Conservation (phyloP, 768 basidiomycete species). For the Rhodotorula sphaerocarpa region DNA sequence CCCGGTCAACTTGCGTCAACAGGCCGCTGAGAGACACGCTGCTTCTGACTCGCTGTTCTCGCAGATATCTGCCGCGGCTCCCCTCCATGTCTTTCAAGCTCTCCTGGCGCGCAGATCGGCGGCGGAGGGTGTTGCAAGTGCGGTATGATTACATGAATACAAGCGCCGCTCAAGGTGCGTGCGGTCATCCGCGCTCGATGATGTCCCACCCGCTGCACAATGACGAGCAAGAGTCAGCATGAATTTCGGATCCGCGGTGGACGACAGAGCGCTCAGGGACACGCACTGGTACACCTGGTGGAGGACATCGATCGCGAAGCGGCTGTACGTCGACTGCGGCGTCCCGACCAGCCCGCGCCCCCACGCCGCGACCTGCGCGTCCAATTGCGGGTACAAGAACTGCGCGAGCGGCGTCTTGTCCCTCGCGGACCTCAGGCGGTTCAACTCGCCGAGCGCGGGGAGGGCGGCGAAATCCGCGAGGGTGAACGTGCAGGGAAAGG, state of each 20-base stretch:
- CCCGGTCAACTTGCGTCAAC: no score
- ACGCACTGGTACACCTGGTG: constrained; percentile 54
- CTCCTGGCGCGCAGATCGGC: no score
- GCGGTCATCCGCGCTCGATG: constrained; percentile 47
- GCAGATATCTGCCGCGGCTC: no score
- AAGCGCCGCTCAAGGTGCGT: not conserved
- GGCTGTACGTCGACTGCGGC: constrained; percentile 65
- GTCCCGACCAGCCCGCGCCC: constrained; percentile 60
- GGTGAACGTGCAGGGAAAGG: constrained; percentile 61
- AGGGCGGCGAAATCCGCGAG: constrained; percentile 50
- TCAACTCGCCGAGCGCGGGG: constrained; percentile 40
- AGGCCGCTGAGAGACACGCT: no score
- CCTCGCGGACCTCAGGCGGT: constrained; percentile 46
- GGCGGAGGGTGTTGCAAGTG: no score
- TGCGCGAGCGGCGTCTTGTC: constrained; percentile 51
- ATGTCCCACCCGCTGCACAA: constrained; percentile 46
- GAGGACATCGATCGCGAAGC: constrained; percentile 59
- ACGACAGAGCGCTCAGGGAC: not conserved
- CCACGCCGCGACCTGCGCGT: constrained; percentile 60
- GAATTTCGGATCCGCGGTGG: no score
- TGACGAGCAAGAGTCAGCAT: not conserved
- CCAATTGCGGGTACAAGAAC: constrained; percentile 58
- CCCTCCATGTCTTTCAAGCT: no score
- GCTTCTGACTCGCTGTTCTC: no score
- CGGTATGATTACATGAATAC: not conserved